Evolutionary conservation across 371 early-diverging fungal species (phyloP), one percentile per base, ranked within the genome.

Genomic region (Quaeritorhiza haematococci): DNA sequence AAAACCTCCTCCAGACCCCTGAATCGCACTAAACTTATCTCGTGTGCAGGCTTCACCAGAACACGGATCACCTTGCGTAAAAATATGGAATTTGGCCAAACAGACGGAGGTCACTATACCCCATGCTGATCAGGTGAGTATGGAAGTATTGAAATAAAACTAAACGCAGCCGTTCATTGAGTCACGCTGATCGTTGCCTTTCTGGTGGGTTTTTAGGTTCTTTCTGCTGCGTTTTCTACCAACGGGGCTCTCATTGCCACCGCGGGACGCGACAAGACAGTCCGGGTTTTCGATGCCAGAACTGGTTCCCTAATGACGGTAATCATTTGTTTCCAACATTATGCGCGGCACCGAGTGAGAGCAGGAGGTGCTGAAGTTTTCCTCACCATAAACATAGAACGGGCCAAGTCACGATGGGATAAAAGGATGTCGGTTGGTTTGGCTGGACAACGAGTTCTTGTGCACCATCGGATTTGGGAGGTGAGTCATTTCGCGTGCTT

Each of bases 391-490:
- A n/a, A n/a, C n/a, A n/a, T n/a, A 69, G 21, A 69, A 75, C 45
- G 84, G 83, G 3, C 67, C 76, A 3, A 67, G 81, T 6, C 88
- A 89, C 59, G 80, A 85, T 8, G 86, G 89, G 43, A 66, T 82
- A 24, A 83, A 90, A 28, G 87, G 85, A 0, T 79, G 84, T 28
- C 80, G 89, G 33, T 67, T 89, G 3, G 66, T 79, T 3, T 93
- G 90, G 89, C 55, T 89, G 3, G 79, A 75, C 26, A 61, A 58
- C 3, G 73, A 72, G 1, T 52, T 64, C 10, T 59, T 91, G 33
- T 77, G 78, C 1, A 80, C 87, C 27, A 80, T 87, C 55, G 91
- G 91, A 0, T 91, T 90, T 69, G 89, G 84, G 7, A 62, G 63
- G 81, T 79, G 53, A 49, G 68, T 29, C 17, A 19, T 38, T 19